phyloP scores from a whole-genome alignment of 805 yeast species.

The Kodamaea leandrae region DNA sequence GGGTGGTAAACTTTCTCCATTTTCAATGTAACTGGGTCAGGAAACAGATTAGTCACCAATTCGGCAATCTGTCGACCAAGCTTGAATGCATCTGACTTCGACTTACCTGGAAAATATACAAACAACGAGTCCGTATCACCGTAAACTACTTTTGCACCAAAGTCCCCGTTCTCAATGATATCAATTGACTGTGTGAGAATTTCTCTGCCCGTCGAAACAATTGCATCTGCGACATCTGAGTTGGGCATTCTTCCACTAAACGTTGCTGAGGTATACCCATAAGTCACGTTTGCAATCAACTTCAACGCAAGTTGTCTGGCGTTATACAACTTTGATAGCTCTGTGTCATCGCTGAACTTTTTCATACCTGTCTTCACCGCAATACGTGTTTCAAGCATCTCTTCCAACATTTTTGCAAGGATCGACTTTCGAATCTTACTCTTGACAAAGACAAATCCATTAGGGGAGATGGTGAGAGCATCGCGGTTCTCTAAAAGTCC shows the following conservation, averaged over 20 bases:
- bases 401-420: conserved; percentile 80
- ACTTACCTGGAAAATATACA: conserved; percentile 83
- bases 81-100: conserved; percentile 71
- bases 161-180: conserved; percentile 58
- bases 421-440: conserved; percentile 64
- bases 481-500: conserved; percentile 49
- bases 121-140: conserved; percentile 96
- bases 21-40: conserved; percentile 78
- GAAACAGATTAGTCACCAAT: conserved; percentile 61
- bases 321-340: conserved; percentile 56
- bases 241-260: conserved; percentile 98
- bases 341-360: conserved; percentile 43
- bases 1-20: conserved; percentile 94
- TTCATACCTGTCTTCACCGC: conserved; percentile 77
- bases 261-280: conserved; percentile 93
- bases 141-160: conserved; percentile 92
- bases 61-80: conserved; percentile 72
- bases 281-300: conserved; percentile 90
- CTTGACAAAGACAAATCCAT: conserved; percentile 79
- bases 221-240: conserved; percentile 90
- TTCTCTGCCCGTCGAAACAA: conserved; percentile 89
- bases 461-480: conserved; percentile 69
- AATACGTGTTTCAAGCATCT: conserved; percentile 74
- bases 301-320: conserved; percentile 85
- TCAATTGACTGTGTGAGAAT: conserved; percentile 69